Evolutionary conservation across 1,284 basidiomycete species (phyloP).

Genomic region (Wallemia ichthyophaga): DNA sequence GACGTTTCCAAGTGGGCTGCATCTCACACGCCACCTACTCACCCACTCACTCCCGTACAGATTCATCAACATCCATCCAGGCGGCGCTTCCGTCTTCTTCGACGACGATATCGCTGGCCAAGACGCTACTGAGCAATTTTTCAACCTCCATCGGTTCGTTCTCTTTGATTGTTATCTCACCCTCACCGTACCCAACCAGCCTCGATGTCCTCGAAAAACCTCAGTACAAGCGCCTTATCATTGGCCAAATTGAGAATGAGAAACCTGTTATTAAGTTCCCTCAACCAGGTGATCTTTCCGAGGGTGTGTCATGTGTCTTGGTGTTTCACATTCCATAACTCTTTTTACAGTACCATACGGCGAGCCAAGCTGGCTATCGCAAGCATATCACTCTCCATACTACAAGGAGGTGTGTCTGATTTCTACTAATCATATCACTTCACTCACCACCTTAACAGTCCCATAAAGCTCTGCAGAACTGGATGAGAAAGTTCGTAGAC

Average conservation of each 20-base stretch:
- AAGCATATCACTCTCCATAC: slow-evolving; percentile 52
- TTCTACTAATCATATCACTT: background rate
- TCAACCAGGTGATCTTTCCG: slow-evolving; percentile 25
- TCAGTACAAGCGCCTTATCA: slow-evolving; percentile 35
- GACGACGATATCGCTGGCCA: slow-evolving; percentile 26
- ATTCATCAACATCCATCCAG: background rate
- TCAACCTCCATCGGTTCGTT: slow-evolving; percentile 32
- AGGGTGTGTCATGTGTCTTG: slow-evolving; percentile 2
- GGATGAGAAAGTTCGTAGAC: slow-evolving; percentile 23
- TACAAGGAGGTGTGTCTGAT: slow-evolving; percentile 31
- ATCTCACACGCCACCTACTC: too few relatives aligned
- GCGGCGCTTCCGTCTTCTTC: background rate
- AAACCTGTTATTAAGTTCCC: slow-evolving; percentile 24
- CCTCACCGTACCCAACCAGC: background rate
- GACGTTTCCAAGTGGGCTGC: background rate
- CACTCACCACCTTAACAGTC: slow-evolving; percentile 8
- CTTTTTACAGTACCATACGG: slow-evolving; percentile 38
- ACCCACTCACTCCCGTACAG: background rate
- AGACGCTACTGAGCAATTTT: slow-evolving; percentile 62
- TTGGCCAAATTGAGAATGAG: slow-evolving; percentile 36
- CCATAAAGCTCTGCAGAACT: slow-evolving; percentile 16
- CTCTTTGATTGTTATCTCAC: background rate
- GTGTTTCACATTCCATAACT: background rate
- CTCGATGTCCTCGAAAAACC: slow-evolving; percentile 43
- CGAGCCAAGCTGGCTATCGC: slow-evolving; percentile 52